A percentile compares a stretch with the other conserved stretches of the same genome.
Conservation (phyloP, 2,329 filamentous ascomycete species). For the Malbranchea zuffiana region DNA sequence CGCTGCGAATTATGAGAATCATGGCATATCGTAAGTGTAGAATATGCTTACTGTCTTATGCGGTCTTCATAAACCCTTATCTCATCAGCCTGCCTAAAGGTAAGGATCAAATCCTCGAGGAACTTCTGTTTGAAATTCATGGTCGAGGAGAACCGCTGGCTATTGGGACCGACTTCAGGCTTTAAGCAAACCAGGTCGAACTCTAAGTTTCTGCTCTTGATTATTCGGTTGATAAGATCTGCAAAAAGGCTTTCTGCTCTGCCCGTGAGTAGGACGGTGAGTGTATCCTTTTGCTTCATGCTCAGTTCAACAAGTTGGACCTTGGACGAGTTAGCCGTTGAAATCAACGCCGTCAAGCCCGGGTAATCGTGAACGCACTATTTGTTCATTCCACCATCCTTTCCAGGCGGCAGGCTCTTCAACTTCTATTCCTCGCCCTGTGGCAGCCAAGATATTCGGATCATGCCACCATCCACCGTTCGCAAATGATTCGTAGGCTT, state of each 20-base stretch:
- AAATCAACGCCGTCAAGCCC: not conserved
- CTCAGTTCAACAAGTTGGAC: conserved; percentile 66
- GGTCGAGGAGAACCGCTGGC: conserved; percentile 67
- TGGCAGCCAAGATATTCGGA: conserved; percentile 69
- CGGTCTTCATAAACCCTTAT: conserved; percentile 60
- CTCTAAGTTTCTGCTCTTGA: conserved; percentile 62
- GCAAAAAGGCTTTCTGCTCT: conserved; percentile 67
- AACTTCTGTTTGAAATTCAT: conserved; percentile 90
- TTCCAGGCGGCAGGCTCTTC: conserved; percentile 80
- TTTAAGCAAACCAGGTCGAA: conserved; percentile 88
- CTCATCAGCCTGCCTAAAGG: conserved; percentile 72
- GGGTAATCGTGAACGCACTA: conserved; percentile 42
- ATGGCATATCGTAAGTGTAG: not conserved
- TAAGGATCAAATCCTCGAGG: conserved; percentile 69
- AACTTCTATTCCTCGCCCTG: conserved; percentile 66
- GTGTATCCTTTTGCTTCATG: conserved; percentile 70
- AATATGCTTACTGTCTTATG: conserved; percentile 44
- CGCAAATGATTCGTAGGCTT: conserved; percentile 62
- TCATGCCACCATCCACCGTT: conserved; percentile 98
- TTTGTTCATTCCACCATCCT: conserved; percentile 93
- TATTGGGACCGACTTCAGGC: conserved; percentile 67
- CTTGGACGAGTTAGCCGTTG: conserved; percentile 18
- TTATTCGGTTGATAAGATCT: conserved; percentile 70
- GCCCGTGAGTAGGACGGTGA: conserved; percentile 80
- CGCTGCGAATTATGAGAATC: conserved; percentile 32